phyloP scores from a whole-genome alignment of 768 basidiomycete genomes.

The Kockovaella imperatae region DNA sequence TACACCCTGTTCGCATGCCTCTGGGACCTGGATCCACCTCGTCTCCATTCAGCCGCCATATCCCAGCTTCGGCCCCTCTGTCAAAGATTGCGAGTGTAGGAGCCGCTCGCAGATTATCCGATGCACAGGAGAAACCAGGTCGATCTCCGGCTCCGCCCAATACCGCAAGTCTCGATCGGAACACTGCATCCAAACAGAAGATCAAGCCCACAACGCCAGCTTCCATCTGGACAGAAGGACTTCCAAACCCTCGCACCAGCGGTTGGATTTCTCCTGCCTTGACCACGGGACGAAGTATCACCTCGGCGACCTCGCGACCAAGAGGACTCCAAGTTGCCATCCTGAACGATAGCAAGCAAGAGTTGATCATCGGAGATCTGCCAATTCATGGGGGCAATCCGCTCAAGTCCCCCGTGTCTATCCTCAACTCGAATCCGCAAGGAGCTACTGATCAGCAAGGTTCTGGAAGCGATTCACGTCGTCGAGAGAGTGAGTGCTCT shows the following conservation, averaged over 20 bases:
- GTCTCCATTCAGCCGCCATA: background rate
- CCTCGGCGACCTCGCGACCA: constrained; percentile 8
- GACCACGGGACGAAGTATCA: constrained; percentile 8
- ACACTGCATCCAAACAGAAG: background rate
- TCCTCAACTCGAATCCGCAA: too few species aligned
- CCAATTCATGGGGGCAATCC: constrained; percentile 7
- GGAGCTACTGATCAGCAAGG: background rate
- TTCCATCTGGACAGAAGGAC: constrained; percentile 1
- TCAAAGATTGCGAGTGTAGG: too few species aligned
- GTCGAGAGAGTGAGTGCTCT: background rate
- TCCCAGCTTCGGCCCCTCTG: too few species aligned
- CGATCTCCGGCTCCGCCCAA: background rate
- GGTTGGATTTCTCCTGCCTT: constrained; percentile 33
- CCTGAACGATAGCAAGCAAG: constrained; percentile 20
- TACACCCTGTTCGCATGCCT: too few species aligned
- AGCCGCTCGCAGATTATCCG: too few species aligned
- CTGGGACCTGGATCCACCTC: background rate
- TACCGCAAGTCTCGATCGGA: background rate
- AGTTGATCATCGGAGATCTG: constrained; percentile 13
- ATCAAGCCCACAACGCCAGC: constrained; percentile 30
- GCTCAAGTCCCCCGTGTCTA: constrained; percentile 1
- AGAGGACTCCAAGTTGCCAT: constrained; percentile 33
- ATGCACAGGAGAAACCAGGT: too few species aligned
- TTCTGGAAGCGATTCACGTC: background rate
- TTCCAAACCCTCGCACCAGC: background rate